Percentiles rank a stretch among this genome's conserved stretches.
phyloP scores from a whole-genome alignment of 768 basidiomycete species.

The Hericium erinaceus region DNA sequence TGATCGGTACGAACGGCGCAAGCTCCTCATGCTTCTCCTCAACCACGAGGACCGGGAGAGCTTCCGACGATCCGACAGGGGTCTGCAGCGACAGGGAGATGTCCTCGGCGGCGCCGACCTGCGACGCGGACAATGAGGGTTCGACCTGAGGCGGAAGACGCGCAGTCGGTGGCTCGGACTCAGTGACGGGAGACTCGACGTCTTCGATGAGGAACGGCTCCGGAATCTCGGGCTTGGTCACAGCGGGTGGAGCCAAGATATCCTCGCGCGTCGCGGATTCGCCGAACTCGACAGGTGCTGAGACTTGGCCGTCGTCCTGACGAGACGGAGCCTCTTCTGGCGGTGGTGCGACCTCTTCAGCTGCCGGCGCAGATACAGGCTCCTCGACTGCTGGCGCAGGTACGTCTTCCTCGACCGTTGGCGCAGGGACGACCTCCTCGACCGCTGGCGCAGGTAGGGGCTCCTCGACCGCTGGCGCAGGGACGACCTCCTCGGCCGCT shows the following conservation, averaged over 20 bases:
- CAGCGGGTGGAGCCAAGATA: neutral
- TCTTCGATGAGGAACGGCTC: constrained; percentile 58
- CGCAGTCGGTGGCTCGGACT: constrained; percentile 6
- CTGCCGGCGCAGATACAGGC: neutral
- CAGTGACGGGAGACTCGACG: constrained; percentile 29
- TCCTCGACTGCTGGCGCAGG: neutral
- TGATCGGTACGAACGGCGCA: constrained; percentile 34
- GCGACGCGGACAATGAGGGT: neutral
- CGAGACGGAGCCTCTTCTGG: neutral
- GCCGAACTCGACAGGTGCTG: neutral
- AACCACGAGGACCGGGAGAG: constrained; percentile 28
- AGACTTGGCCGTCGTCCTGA: neutral
- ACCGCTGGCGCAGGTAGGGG: neutral
- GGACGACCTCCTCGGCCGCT: neutral
- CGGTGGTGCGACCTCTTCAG: neutral
- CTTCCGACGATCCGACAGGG: constrained; percentile 29
- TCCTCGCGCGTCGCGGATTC: neutral
- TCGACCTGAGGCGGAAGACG: constrained; percentile 8
- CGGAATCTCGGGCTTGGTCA: neutral
- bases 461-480: neutral
- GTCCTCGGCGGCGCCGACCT: neutral
- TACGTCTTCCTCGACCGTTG: neutral
- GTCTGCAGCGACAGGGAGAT: constrained; percentile 15
- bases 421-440: no score
- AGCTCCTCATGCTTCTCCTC: constrained; percentile 15